Evolutionary conservation across 106 monocot species (phyloP), one percentile per base, ranked within the genome.

Genomic region (Acorus calamus): DNA sequence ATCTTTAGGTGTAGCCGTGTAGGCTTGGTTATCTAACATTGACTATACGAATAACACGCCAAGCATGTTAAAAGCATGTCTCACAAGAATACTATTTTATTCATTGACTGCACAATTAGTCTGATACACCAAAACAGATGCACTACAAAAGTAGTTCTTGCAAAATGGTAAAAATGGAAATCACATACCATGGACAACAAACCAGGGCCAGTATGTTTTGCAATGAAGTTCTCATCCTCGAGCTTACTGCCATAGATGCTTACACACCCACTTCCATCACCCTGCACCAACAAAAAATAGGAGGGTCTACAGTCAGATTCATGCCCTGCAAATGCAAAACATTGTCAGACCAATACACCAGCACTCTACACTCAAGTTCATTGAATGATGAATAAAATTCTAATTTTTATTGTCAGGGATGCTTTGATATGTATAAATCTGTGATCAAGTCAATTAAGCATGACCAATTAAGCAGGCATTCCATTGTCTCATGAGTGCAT

Each of bases 121-220:
- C 49, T 57, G 66, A 53, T 43, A 66, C 45, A 9, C 9, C 11
- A 44, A 7, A 66, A 12, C 10, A 55, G 28, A 28, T 28, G 28
- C 28, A 28, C 28, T 28, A 28, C 28, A 28, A 28, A 28, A 28
- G 28, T 28, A 28, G 28, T 28, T 28, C 28, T 28, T 28, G 28
- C 28, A 28, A 28, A 28, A 28, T 1, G 0, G 28, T 28, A 28
- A 28, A 28, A 28, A 28, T 28, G 28, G 28, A 28, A 51, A n/a
- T 55, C 13, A 57, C 71, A 60, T 82, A 96, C 94, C 94, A 96
- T 84, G 50, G 94, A 96, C 55, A 96, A 76, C 7, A 96, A 67
- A 47, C 94, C 94, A 63, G 94, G 94, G 42, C 94, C 94, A 7
- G 94, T 96, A 76, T 96, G 94, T 76, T 90, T 96, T 73, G 94